Conservation (phyloP, 176 grass and related monocot species). For the Chloris gayana region DNA sequence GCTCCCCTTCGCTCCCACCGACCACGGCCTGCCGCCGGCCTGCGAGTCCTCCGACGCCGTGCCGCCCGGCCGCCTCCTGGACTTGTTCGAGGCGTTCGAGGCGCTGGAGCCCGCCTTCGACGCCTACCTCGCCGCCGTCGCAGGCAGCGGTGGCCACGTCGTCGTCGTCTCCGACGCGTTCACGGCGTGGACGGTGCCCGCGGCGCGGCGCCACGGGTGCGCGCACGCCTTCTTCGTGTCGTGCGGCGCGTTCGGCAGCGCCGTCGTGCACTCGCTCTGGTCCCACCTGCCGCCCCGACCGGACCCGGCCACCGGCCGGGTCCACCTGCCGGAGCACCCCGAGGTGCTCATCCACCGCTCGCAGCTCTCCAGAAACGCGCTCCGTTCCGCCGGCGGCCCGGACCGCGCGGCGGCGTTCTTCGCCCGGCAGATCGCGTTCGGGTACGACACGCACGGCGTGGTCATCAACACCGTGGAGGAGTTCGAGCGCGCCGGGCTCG, state of each 20-base stretch:
- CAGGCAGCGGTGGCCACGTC: background rate
- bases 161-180: conserved; percentile 39
- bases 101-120: conserved; percentile 31
- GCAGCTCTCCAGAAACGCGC: no score
- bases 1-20: conserved; percentile 30
- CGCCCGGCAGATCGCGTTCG: background rate
- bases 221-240: conserved; percentile 35
- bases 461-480: conserved; percentile 45
- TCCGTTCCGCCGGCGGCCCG: background rate
- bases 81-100: conserved; percentile 24
- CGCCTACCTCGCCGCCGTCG: conserved; percentile 17
- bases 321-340: conserved; percentile 1
- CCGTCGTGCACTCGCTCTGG: conserved; percentile 13
- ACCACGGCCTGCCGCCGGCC: conserved; percentile 33
- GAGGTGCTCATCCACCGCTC: background rate
- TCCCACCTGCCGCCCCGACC: background rate
- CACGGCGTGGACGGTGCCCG: conserved; percentile 32
- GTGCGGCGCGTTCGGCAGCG: conserved; percentile 41
- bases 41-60: conserved; percentile 16
- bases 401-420: conserved; percentile 17
- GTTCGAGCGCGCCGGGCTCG: conserved; percentile 39
- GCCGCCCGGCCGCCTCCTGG: no score
- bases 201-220: conserved; percentile 28
- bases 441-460: conserved; percentile 3
- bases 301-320: no score